These are phyloP conservation scores for Mycosarcoma maydis DNA, from an alignment of 1,284 basidiomycete genomes.

Conservation along the genomic window DNA sequence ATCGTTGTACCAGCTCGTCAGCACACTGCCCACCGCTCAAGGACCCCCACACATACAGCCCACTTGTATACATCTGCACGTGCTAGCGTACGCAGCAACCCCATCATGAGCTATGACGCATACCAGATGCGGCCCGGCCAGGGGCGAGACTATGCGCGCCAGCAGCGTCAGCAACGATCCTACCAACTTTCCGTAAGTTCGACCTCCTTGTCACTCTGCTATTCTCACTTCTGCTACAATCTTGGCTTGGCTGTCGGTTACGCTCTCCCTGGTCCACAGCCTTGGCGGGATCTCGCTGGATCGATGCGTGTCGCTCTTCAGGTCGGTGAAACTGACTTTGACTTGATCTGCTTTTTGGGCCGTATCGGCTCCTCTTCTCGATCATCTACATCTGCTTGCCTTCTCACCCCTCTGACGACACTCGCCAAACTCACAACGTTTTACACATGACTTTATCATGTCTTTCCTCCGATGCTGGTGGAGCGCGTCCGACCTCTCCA, in stretches of 20 bases:
- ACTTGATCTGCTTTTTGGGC: no score
- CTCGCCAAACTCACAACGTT: no score
- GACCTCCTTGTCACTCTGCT: background rate
- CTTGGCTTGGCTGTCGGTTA: no score
- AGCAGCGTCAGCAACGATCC: slow-evolving; percentile 26
- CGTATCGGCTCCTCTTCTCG: no score
- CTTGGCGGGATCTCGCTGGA: no score
- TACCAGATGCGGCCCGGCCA: slow-evolving; percentile 21
- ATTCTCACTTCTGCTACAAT: background rate
- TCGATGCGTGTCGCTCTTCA: no score
- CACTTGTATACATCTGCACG: background rate
- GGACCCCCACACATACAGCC: background rate
- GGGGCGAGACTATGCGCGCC: slow-evolving; percentile 12
- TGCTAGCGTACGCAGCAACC: background rate
- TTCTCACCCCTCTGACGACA: background rate
- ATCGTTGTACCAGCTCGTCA: background rate
- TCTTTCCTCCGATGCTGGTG: slow-evolving; percentile 27
- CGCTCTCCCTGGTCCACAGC: background rate
- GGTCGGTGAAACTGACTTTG: background rate
- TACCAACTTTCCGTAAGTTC: slow-evolving; percentile 36
- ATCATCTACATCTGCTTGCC: no score
- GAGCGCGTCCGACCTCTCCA: slow-evolving; percentile 20
- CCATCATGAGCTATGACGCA: slow-evolving; percentile 32
- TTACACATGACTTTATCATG: slow-evolving; percentile 8
- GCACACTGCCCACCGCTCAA: background rate